Base-by-base conservation (phyloP, 371 early-diverging fungal genomes). In the Mortierella polycephala region DNA sequence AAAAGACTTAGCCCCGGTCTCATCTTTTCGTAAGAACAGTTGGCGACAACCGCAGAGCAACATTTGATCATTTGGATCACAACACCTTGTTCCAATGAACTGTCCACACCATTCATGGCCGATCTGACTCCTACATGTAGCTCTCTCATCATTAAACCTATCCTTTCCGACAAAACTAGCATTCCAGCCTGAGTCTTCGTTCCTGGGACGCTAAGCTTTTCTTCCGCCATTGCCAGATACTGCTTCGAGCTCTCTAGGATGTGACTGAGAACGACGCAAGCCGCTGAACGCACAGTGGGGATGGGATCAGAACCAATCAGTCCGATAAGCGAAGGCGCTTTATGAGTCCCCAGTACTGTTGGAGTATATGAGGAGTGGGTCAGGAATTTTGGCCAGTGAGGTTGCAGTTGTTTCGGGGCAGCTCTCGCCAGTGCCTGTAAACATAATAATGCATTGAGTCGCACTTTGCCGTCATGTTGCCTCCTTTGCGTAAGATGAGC, bases 211-310 rank as follows among this genome's bases (percentile, higher is more conserved):
- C 21, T 41, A n/a, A 64, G 42, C 21, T 72, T 72, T 61, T 77
- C 79, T n/a, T 77, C 79, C 54, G 79, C 72, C 79, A 77, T 77
- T 1, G 79, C 69, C 54, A 77, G 14, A 62, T 77, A 77, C 45
- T 72, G 79, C 39, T 69, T 77, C 21, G 79, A 77, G 41, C 52
- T 68, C 55, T 77, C 79, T 30, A 77, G 23, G 16, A 77, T 72
- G 49, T 72, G 62, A 10, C 61, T 54, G n/a, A 77, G 69, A 4
- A 72, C 72, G 12, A 68, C 69, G 40, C 79, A 77, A 0, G 72
- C 72, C 2, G 79, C 68, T 1, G 69, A 64, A 0, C 79, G 72
- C 12, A 77, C 72, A 5, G 65, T 72, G 18, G 45, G 42, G 39
- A 77, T 71, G 3, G 79, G 79, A 21, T 77, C 79, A 20, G 66